These are phyloP conservation scores for Globisporangium spinosum DNA, from an alignment of 352 stramenopile species.

Conservation along the genomic window DNA sequence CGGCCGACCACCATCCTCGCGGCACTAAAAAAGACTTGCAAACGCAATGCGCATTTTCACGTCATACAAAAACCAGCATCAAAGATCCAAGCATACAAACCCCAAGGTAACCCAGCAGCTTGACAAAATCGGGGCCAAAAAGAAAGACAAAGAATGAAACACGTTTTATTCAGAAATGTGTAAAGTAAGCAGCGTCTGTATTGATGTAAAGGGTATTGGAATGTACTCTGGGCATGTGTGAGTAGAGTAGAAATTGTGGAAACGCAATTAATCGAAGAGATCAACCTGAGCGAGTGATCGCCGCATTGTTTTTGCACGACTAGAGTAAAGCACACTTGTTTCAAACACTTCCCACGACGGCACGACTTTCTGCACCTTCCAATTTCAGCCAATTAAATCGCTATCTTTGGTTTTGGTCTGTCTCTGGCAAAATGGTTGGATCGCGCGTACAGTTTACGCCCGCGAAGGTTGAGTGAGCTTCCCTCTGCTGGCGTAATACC, in stretches of 20 bases:
- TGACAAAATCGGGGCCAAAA: constrained; percentile 4
- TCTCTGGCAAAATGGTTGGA: constrained; percentile 1
- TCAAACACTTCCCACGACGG: not conserved
- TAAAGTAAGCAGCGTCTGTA: not conserved
- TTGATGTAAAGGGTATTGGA: not conserved
- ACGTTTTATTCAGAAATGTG: not conserved
- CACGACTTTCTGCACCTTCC: not conserved
- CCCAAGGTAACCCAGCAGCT: not conserved
- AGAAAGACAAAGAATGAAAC: constrained; percentile 13
- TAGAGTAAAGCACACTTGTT: not conserved
- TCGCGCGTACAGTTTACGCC: constrained; percentile 12
- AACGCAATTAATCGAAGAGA: not conserved
- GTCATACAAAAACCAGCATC: constrained; percentile 10
- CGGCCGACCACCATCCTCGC: constrained; percentile 15
- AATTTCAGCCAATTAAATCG: not conserved
- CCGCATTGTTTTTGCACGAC: not conserved
- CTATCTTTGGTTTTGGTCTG: not conserved
- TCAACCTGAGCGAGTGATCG: not conserved
- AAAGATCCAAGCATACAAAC: constrained; percentile 15
- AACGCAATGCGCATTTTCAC: constrained; percentile 6
- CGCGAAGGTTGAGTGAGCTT: constrained; percentile 5
- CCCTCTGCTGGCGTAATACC: constrained; percentile 11
- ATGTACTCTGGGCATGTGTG: not conserved
- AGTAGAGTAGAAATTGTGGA: not conserved
- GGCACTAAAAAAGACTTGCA: constrained; percentile 7